These are phyloP conservation scores for Massarina eburnea DNA, from an alignment of 2,329 filamentous ascomycete species.

Conservation along the genomic window DNA sequence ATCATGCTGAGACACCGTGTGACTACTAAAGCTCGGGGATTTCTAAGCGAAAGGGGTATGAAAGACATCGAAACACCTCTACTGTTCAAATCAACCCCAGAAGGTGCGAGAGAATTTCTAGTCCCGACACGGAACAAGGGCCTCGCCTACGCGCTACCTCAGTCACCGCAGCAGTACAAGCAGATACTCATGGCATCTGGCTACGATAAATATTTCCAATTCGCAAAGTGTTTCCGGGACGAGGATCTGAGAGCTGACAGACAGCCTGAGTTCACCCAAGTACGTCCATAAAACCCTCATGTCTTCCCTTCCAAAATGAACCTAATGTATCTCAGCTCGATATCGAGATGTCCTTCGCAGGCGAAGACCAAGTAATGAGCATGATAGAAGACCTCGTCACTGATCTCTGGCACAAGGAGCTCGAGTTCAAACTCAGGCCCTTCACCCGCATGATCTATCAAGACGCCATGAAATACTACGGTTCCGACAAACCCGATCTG, in stretches of 20 bases:
- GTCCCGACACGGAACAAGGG: conserved; percentile 80
- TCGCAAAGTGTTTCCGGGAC: conserved; percentile 92
- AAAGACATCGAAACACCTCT: conserved; percentile 87
- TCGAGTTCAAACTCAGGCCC: conserved; percentile 45
- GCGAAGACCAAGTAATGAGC: conserved; percentile 69
- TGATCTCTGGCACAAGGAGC: conserved; percentile 56
- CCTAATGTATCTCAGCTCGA: conserved; percentile 63
- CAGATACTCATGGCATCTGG: conserved; percentile 95
- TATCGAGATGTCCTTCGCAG: conserved; percentile 88
- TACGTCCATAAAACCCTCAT: conserved; percentile 43
- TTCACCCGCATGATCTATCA: conserved; percentile 70
- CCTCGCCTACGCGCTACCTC: conserved; percentile 84
- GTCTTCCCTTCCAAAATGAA: background rate
- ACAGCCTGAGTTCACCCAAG: conserved; percentile 95
- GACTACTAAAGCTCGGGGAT: conserved; percentile 54
- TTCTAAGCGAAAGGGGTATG: conserved; percentile 61
- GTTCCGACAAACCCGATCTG: conserved; percentile 90
- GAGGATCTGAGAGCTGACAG: conserved; percentile 90
- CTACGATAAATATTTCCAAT: conserved; percentile 81
- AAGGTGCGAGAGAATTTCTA: conserved; percentile 91
- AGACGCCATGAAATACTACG: conserved; percentile 76
- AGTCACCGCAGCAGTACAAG: conserved; percentile 98
- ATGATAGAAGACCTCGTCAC: conserved; percentile 57
- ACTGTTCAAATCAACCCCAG: conserved; percentile 95
- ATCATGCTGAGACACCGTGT: conserved; percentile 70